Evolutionary conservation across 208 protist species (phyloP).

Genomic region (Naegleria lovaniensis): DNA sequence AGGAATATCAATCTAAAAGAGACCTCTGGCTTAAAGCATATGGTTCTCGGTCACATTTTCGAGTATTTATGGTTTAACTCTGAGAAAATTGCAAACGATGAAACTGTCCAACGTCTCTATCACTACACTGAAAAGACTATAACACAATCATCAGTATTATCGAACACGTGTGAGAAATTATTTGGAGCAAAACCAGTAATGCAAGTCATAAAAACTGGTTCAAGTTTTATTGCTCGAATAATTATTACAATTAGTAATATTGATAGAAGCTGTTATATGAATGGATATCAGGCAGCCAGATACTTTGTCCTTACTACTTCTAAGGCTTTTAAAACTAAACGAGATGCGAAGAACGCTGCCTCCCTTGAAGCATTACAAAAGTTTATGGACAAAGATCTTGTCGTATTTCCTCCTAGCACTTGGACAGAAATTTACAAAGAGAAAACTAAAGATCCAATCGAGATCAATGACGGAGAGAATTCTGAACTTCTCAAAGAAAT

Average conservation of each 20-base stretch:
- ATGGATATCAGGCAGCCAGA: background rate
- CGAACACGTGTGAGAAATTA: background rate
- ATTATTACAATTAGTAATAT: background rate
- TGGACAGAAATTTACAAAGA: conserved; percentile 9
- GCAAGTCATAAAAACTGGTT: background rate
- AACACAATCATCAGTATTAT: background rate
- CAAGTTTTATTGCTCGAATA: background rate
- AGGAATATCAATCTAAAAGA: background rate
- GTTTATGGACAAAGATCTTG: background rate
- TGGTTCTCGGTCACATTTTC: background rate
- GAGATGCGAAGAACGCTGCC: background rate
- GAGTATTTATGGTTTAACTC: background rate
- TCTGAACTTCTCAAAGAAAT: background rate
- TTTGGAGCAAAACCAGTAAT: background rate
- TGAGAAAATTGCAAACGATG: background rate
- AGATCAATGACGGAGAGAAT: background rate
- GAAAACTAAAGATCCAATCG: background rate
- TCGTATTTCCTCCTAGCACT: background rate
- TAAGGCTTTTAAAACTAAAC: background rate
- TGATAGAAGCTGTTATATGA: background rate
- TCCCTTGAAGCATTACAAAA: background rate
- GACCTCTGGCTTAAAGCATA: background rate
- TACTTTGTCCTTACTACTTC: background rate
- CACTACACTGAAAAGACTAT: background rate
- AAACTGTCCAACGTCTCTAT: background rate